Evolutionary conservation across 306 rosid species (phyloP), one percentile per base, ranked within the genome.

Genomic region (Lupinus albus): DNA sequence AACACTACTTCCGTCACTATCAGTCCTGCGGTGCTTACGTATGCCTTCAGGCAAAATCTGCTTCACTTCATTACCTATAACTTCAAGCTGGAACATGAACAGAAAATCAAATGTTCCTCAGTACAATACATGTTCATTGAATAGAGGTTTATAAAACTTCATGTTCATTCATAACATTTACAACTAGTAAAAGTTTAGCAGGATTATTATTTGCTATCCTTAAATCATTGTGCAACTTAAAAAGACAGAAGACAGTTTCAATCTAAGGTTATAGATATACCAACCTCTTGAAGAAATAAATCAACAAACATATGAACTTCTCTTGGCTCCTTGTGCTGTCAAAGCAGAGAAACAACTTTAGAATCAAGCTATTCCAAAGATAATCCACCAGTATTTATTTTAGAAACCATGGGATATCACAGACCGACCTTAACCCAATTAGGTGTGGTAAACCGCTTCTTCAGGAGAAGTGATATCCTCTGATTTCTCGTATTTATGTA

Each of bases 291-390:
- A 51, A 88, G 89, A 81, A 89, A 90, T 64, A 93, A 81, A 84
- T 89, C 98, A 52, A 89, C 90, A 66, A 93, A 90, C 91, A 89
- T 93, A 80, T 88, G 96, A 85, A 93, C 96, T 81, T 89, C 98
- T 71, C 96, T 81, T 41, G 98, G 98, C 84, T 89, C 98, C 87
- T 89, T 93, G 79, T 89, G 97, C 96, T 93, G 97, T 47, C 75
- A 76, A 76, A 79, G 74, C 49, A 71, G n/a, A 64, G 6, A 56
- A 51, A 57, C 48, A 66, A 65, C 57, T 35, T 57, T 51, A 64
- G 72, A 84, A 20, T 62, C 68, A 74, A 54, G 55, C 48, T 35
- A 68, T 57, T 65, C 50, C 25, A 42, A 68, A 44, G 55, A 45
- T 59, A 44, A 44, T 60, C 13, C 50, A 74, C 45, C 73, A 53